These are phyloP conservation scores for Solanum pinnatisectum DNA, from an alignment of 257 asterid species.

Conservation along the genomic window DNA sequence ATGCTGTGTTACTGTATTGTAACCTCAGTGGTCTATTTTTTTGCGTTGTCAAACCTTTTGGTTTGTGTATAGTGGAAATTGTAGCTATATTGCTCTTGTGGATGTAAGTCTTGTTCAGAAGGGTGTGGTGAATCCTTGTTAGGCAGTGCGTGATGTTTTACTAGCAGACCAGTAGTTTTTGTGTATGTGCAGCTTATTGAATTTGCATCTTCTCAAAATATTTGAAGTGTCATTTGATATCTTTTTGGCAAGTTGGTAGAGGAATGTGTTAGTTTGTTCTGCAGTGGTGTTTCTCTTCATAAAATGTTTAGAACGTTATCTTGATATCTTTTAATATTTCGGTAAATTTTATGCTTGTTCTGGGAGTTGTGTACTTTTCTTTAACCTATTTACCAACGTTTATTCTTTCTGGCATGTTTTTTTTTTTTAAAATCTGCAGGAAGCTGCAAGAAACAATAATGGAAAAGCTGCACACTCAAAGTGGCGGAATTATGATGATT, in stretches of 20 bases:
- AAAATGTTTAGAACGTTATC: neutral
- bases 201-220: neutral
- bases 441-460: slow-evolving; percentile 55
- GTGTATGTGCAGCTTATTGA: neutral
- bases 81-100: neutral
- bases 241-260: neutral
- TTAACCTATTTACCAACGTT: neutral
- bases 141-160: neutral
- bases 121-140: neutral
- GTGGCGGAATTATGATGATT: slow-evolving; percentile 97
- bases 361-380: neutral
- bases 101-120: neutral
- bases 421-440: slow-evolving; percentile 29
- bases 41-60: neutral
- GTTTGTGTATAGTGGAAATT: neutral
- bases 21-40: neutral
- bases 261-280: neutral
- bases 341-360: neutral
- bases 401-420: neutral
- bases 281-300: neutral
- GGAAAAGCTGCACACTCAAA: slow-evolving; percentile 94
- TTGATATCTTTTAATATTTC: neutral
- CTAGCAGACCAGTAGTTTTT: neutral
- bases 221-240: neutral
- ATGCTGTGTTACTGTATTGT: neutral